phyloP scores from a whole-genome alignment of 2,329 filamentous ascomycete species.

The Drechslerella dactyloides region DNA sequence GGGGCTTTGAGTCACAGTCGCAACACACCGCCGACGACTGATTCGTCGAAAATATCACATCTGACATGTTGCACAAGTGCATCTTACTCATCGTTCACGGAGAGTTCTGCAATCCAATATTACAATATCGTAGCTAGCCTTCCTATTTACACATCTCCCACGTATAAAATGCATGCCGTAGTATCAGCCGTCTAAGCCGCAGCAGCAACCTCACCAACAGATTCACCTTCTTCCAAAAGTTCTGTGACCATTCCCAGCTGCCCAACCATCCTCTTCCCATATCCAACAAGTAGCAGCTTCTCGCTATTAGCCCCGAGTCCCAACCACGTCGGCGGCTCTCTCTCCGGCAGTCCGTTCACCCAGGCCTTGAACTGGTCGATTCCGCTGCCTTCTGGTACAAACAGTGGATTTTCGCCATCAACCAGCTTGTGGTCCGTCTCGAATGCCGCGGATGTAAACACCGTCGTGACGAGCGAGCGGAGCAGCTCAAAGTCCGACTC shows the following conservation, averaged over 20 bases:
- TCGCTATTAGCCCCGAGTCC: conserved; percentile 94
- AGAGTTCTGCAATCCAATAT: too few species aligned
- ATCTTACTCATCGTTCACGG: too few species aligned
- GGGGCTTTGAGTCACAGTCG: conserved; percentile 43
- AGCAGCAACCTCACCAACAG: conserved; percentile 63
- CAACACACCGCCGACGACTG: conserved; percentile 17
- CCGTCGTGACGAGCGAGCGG: conserved; percentile 72
- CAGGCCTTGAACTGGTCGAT: conserved; percentile 86
- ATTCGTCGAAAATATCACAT: background rate
- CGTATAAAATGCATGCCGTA: background rate
- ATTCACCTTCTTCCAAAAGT: conserved; percentile 90
- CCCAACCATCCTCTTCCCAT: conserved; percentile 81
- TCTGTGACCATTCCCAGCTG: conserved; percentile 85
- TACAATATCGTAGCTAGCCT: background rate
- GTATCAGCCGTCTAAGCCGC: conserved; percentile 35
- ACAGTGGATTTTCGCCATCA: conserved; percentile 66
- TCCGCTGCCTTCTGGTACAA: conserved; percentile 79
- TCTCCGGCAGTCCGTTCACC: conserved; percentile 90
- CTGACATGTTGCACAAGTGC: too few species aligned
- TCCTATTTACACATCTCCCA: background rate
- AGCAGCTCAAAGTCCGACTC: conserved; percentile 81
- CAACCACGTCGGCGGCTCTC: conserved; percentile 93
- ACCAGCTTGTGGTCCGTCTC: conserved; percentile 92
- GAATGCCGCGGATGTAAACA: conserved; percentile 86
- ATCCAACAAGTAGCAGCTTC: conserved; percentile 87